Evolutionary conservation across 495 filamentous ascomycete genomes (phyloP).

Genomic region (Bombardia bombarda): DNA sequence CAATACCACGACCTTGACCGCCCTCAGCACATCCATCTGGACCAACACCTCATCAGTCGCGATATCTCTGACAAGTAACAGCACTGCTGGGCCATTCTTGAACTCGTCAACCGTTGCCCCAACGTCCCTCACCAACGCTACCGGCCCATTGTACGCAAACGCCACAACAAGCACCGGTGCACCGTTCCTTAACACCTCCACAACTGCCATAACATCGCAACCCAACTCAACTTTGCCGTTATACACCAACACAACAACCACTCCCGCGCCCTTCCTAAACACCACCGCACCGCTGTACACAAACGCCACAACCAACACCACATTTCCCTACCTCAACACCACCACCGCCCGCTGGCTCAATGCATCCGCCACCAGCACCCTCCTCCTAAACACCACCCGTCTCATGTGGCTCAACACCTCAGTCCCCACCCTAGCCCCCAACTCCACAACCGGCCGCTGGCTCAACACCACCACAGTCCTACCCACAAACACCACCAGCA

Average conservation of each 20-base stretch:
- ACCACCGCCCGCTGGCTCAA: slow-evolving; percentile 8
- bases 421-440: slow-evolving; percentile 15
- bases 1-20: slow-evolving; percentile 3
- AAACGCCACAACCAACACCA: too few species aligned
- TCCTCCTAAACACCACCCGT: neutral
- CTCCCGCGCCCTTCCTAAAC: neutral
- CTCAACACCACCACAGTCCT: slow-evolving; percentile 17
- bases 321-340: neutral
- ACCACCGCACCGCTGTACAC: too few species aligned
- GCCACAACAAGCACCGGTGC: neutral
- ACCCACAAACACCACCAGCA: slow-evolving; percentile 14
- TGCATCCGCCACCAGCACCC: neutral
- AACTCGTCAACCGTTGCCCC: slow-evolving; percentile 4
- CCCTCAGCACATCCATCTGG: neutral
- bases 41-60: slow-evolving; percentile 1
- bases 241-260: slow-evolving; percentile 6
- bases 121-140: neutral
- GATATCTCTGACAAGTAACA: neutral
- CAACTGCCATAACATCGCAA: too few species aligned
- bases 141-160: neutral
- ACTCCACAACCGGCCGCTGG: slow-evolving; percentile 11
- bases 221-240: neutral
- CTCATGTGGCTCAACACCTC: slow-evolving; percentile 11
- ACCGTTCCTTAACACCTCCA: neutral
- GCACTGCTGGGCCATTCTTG: neutral